Percentiles rank a stretch among this genome's conserved stretches.
These are phyloP conservation scores for Pythium angustatum DNA, from an alignment of 352 stramenopile species.

Conservation along the genomic window DNA sequence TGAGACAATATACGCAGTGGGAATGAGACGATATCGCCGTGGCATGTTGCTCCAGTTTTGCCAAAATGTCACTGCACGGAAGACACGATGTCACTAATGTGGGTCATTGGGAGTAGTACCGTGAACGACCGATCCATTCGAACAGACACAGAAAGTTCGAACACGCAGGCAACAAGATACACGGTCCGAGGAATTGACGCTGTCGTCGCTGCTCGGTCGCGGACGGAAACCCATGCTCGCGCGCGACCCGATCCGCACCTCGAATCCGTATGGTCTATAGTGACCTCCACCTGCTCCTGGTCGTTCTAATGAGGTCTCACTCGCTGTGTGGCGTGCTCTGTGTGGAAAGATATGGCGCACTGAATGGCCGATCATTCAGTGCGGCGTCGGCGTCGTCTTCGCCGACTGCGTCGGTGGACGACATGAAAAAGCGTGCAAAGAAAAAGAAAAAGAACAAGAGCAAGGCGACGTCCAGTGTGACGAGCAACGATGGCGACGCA, in stretches of 20 bases:
- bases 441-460: constrained; percentile 33
- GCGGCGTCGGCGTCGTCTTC: background rate
- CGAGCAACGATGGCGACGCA: background rate
- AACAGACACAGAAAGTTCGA: constrained; percentile 1
- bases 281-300: background rate
- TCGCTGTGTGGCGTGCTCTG: background rate
- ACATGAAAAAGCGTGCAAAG: constrained; percentile 34
- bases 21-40: background rate
- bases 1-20: constrained; percentile 29
- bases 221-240: constrained; percentile 31
- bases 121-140: constrained; percentile 12
- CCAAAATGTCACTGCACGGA: background rate
- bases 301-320: constrained; percentile 13
- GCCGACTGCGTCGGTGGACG: constrained; percentile 4
- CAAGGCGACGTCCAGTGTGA: constrained; percentile 6
- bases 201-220: too few species aligned
- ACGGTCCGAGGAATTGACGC: too few species aligned
- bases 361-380: background rate
- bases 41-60: background rate
- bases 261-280: constrained; percentile 34
- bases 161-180: constrained; percentile 16
- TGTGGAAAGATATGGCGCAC: constrained; percentile 12
- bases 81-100: constrained; percentile 4
- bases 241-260: constrained; percentile 40
- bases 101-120: constrained; percentile 7